Evolutionary conservation across 805 yeast species (phyloP).

Genomic region (Spathaspora hagerdaliae): DNA sequence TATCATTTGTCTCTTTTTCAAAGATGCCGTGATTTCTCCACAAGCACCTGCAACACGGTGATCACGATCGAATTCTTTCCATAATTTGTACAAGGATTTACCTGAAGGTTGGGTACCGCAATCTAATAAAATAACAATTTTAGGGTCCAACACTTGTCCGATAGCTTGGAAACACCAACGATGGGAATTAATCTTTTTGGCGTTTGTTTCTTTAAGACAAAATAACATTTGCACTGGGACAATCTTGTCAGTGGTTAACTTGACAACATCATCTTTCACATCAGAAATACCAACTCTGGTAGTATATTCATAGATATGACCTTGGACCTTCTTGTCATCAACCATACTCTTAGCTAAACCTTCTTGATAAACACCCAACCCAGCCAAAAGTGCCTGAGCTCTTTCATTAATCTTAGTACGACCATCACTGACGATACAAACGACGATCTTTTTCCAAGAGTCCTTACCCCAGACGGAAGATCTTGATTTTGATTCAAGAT

Average conservation of each 20-base stretch:
- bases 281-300: slow-evolving; percentile 50
- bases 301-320: slow-evolving; percentile 65
- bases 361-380: slow-evolving; percentile 63
- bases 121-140: slow-evolving; percentile 53
- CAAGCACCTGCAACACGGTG: slow-evolving; percentile 65
- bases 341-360: slow-evolving; percentile 60
- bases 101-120: slow-evolving; percentile 64
- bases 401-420: slow-evolving; percentile 61
- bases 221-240: slow-evolving; percentile 62
- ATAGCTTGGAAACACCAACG: slow-evolving; percentile 69
- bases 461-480: slow-evolving; percentile 47
- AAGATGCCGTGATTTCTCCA: slow-evolving; percentile 64
- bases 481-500: slow-evolving; percentile 45
- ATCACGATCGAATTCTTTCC: slow-evolving; percentile 61
- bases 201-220: slow-evolving; percentile 58
- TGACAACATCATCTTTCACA: slow-evolving; percentile 48
- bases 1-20: slow-evolving; percentile 43
- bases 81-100: slow-evolving; percentile 52
- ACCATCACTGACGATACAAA: slow-evolving; percentile 62
- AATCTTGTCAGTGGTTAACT: slow-evolving; percentile 48
- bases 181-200: slow-evolving; percentile 64
- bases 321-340: slow-evolving; percentile 57
- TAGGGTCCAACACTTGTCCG: slow-evolving; percentile 54
- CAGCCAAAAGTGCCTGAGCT: slow-evolving; percentile 60
- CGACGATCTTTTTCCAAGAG: slow-evolving; percentile 61